Evolutionary conservation across 2,329 filamentous ascomycete genomes (phyloP), one percentile per base, ranked within the genome.

Genomic region (Ramularia collo-cygni): DNA sequence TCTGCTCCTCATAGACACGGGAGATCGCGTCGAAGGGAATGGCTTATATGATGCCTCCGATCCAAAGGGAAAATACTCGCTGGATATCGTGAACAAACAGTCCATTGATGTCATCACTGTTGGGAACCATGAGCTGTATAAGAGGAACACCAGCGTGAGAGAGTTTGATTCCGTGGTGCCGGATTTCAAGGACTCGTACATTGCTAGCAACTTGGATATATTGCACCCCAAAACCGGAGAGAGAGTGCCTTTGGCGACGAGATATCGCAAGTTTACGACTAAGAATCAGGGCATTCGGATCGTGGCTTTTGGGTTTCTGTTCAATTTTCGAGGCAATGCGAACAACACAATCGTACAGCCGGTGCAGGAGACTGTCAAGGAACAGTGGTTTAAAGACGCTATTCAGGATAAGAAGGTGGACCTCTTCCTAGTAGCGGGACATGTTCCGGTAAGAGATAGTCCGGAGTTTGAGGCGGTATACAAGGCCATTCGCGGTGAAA

Each of bases 71-170:
- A 74, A 81, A 56, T 95, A 88, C 61, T 87, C 86, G 1, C 90
- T 87, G 58, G 84, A 90, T 48, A 92, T 96, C 40, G 79, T 92
- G 58, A 81, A 79, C 46, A 72, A 93, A 57, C 87, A 95, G 58
- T 65, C 79, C 30, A 79, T 95, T 51, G 90, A 96, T 59, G 67
- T 95, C 17, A 74, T 96, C 34, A 90, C 81, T 53, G 83, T 82
- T 1, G 92, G 92, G 35, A 98, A 98, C 57, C 92, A 98, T 66
- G 92, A 98, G 67, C 75, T 98, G 9, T 98, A 98, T 69, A 78
- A 87, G 53, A 69, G 75, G 40, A 81, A 81, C 46, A 85, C 88
- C 1, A 84, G 87, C 14, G 76, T 83, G 37, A 75, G 80, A 44
- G 92, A 96, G 60, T 85, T 84, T 58, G 71, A 79, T 40, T 76